Percentiles rank a stretch among this genome's conserved stretches.
Conservation (phyloP, 306 rosid genomes). For the Vicia villosa region DNA sequence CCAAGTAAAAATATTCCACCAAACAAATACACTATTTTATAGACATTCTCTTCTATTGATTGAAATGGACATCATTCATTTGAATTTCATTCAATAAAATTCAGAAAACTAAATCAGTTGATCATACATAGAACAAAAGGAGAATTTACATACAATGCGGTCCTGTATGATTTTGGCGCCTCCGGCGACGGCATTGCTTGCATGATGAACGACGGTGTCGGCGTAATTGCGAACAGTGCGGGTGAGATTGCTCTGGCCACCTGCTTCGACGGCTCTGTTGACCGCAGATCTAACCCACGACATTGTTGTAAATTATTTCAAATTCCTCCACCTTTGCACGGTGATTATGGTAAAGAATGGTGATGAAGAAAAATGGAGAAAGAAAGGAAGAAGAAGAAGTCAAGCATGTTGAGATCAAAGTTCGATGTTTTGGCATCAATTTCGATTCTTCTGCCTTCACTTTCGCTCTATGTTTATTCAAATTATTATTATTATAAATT, state of each 20-base stretch:
- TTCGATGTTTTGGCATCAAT: not conserved
- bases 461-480: not conserved
- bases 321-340: not conserved
- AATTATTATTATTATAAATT: not conserved
- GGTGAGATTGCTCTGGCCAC: slow-evolving; percentile 56
- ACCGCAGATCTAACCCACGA: slow-evolving; percentile 94
- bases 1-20: not conserved
- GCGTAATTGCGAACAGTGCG: slow-evolving; percentile 79
- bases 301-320: slow-evolving; percentile 41
- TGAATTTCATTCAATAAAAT: too few species aligned
- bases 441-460: not conserved
- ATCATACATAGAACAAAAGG: too few species aligned
- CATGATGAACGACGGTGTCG: slow-evolving; percentile 70
- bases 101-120: too few species aligned
- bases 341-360: too few species aligned
- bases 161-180: slow-evolving; percentile 85
- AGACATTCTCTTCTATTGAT: not conserved
- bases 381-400: not conserved
- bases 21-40: not conserved
- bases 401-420: not conserved
- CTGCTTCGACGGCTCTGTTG: slow-evolving; percentile 75
- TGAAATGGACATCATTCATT: not conserved
- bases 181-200: slow-evolving; percentile 77
- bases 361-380: not conserved
- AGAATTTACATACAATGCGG: slow-evolving; percentile 56